These are phyloP conservation scores for Porphyra umbilicalis DNA, from an alignment of 31 red algal genomes.

Conservation along the genomic window DNA sequence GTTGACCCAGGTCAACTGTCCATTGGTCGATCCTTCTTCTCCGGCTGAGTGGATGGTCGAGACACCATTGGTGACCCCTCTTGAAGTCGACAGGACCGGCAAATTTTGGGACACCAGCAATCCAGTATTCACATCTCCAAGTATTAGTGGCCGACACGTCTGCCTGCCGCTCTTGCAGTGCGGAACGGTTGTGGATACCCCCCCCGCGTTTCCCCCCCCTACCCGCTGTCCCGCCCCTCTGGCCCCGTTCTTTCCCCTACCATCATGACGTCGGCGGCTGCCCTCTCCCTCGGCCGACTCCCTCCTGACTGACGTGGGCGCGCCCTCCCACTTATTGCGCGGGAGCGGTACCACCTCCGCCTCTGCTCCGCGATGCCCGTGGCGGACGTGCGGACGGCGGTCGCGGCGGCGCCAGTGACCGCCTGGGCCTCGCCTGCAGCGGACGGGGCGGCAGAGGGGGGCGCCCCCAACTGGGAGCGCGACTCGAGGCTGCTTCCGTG, in stretches of 20 bases:
- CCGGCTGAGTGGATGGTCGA: too few relatives aligned
- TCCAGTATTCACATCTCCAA: too few relatives aligned
- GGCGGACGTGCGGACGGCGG: not conserved
- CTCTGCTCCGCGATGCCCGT: not conserved
- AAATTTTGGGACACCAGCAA: too few relatives aligned
- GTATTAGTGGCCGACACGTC: too few relatives aligned
- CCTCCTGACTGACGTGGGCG: not conserved
- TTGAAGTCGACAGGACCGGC: too few relatives aligned
- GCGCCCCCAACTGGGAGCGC: not conserved
- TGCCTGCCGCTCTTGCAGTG: too few relatives aligned
- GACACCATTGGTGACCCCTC: too few relatives aligned
- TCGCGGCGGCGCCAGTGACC: not conserved
- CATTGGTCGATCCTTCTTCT: too few relatives aligned
- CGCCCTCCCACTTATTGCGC: not conserved
- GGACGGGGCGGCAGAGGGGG: not conserved
- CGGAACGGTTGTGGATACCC: too few relatives aligned
- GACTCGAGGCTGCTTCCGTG: not conserved
- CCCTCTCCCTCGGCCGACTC: not conserved
- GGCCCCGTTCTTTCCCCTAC: not conserved
- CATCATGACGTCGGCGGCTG: not conserved
- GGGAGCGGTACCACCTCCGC: not conserved
- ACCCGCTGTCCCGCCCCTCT: not conserved
- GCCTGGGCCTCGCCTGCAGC: not conserved
- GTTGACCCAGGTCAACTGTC: too few relatives aligned
- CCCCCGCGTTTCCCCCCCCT: not conserved